These are phyloP conservation scores for Penicillium arizonense DNA, from an alignment of 495 filamentous ascomycete species.

Conservation along the genomic window DNA sequence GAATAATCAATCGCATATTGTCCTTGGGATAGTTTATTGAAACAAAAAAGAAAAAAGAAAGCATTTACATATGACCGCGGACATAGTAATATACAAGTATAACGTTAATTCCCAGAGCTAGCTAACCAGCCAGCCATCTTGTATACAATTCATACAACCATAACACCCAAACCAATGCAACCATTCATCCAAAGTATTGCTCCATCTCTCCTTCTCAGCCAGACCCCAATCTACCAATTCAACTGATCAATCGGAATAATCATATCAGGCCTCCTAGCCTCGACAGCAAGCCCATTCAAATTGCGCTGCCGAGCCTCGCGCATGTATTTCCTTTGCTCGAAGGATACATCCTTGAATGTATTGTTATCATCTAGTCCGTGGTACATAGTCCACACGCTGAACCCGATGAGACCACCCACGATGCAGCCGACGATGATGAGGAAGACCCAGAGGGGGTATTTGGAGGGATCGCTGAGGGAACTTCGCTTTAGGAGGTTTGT, in stretches of 20 bases:
- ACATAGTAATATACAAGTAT: too few species aligned
- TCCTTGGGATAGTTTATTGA: too few species aligned
- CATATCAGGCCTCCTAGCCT: constrained; percentile 23
- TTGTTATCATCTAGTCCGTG: constrained; percentile 13
- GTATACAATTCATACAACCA: background rate
- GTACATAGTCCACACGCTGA: constrained; percentile 23
- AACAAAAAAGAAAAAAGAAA: too few species aligned
- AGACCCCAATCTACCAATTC: constrained; percentile 5
- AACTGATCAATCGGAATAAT: constrained; percentile 19
- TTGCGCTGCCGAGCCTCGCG: constrained; percentile 24
- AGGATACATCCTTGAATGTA: constrained; percentile 6
- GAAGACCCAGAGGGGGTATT: constrained; percentile 28
- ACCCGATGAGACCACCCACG: constrained; percentile 20
- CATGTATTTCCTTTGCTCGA: constrained; percentile 28
- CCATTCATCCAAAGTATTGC: background rate
- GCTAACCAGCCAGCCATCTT: background rate
- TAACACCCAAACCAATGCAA: too few species aligned
- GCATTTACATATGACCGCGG: too few species aligned
- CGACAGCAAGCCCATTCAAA: constrained; percentile 18
- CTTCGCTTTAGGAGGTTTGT: constrained; percentile 14
- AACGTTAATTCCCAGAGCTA: too few species aligned
- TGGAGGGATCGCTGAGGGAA: background rate
- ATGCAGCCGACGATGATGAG: constrained; percentile 27
- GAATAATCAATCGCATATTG: too few species aligned
- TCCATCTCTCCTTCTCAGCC: background rate